These are phyloP conservation scores for Camelina hispida DNA, from an alignment of 345 rosid species.

Conservation along the genomic window DNA sequence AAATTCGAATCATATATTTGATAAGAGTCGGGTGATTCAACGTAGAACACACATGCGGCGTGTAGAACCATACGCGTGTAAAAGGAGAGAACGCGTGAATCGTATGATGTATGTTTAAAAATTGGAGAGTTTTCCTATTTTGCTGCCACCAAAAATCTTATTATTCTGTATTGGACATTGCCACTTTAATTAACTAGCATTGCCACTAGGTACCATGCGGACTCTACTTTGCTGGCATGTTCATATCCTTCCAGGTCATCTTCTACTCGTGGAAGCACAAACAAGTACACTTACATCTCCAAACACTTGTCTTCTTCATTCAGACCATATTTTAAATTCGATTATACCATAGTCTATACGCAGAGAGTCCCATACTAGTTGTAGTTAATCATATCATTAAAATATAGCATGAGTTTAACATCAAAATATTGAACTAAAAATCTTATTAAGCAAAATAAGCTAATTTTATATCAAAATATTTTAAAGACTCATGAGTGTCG, in stretches of 20 bases:
- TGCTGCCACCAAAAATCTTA: slow-evolving; percentile 34
- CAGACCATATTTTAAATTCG: too few species aligned
- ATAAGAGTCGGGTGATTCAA: too few species aligned
- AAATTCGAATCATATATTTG: too few species aligned
- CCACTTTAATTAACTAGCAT: not conserved
- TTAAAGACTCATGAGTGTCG: too few species aligned
- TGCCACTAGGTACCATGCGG: slow-evolving; percentile 10
- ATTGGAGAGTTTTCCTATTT: slow-evolving; percentile 2
- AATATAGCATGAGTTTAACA: too few species aligned
- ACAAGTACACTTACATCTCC: not conserved
- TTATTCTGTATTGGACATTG: not conserved
- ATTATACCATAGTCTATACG: too few species aligned
- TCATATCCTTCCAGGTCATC: slow-evolving; percentile 20
- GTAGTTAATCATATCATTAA: too few species aligned
- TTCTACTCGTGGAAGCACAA: not conserved
- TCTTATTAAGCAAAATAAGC: too few species aligned
- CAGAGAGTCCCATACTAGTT: too few species aligned
- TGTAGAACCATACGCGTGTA: slow-evolving; percentile 19
- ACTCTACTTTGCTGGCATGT: slow-evolving; percentile 21
- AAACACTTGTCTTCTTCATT: not conserved
- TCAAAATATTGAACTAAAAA: too few species aligned
- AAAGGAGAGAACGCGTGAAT: not conserved
- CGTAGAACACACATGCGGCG: too few species aligned
- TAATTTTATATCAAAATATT: too few species aligned
- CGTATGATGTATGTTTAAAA: slow-evolving; percentile 14